Conservation (phyloP, 352 stramenopile species). For the Pythium vanterpoolii region DNA sequence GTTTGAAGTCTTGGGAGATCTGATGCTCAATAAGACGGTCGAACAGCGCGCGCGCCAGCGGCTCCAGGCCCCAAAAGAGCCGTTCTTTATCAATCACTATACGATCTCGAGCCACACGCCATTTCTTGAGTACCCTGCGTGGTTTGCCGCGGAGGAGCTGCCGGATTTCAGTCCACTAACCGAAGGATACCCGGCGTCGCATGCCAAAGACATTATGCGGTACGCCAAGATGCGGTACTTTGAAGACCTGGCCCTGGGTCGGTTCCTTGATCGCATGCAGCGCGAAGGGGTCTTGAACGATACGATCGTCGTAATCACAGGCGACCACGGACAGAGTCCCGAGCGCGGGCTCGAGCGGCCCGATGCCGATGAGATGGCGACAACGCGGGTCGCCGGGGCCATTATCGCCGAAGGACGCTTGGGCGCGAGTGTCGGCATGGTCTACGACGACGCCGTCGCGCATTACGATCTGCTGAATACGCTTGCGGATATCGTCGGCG, state of each 20-base stretch:
- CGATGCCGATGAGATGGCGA: conserved; percentile 27
- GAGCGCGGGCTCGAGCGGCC: conserved; percentile 25
- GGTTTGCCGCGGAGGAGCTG: conserved; percentile 32
- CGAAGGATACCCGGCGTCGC: conserved; percentile 12
- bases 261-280: conserved; percentile 51
- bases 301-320: conserved; percentile 48
- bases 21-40: conserved; percentile 44
- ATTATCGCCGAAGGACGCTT: conserved; percentile 23
- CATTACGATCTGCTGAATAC: conserved; percentile 29
- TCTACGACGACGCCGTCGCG: conserved; percentile 13
- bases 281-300: conserved; percentile 40
- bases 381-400: conserved; percentile 21
- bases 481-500: conserved; percentile 23
- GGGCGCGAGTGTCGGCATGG: conserved; percentile 8
- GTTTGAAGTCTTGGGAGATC: conserved; percentile 34
- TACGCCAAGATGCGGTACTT: conserved; percentile 58
- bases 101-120: conserved; percentile 56
- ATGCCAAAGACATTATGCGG: conserved; percentile 16
- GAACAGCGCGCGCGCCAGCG: conserved; percentile 29
- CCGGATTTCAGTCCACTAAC: conserved; percentile 33
- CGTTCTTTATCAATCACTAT: conserved; percentile 55
- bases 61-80: conserved; percentile 31
- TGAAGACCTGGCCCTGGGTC: conserved; percentile 38
- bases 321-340: conserved; percentile 44
- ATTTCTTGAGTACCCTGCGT: conserved; percentile 32